Percentiles rank a stretch among this genome's conserved stretches.
These are phyloP conservation scores for Populus euphratica DNA, from an alignment of 345 rosid genomes.

Conservation along the genomic window DNA sequence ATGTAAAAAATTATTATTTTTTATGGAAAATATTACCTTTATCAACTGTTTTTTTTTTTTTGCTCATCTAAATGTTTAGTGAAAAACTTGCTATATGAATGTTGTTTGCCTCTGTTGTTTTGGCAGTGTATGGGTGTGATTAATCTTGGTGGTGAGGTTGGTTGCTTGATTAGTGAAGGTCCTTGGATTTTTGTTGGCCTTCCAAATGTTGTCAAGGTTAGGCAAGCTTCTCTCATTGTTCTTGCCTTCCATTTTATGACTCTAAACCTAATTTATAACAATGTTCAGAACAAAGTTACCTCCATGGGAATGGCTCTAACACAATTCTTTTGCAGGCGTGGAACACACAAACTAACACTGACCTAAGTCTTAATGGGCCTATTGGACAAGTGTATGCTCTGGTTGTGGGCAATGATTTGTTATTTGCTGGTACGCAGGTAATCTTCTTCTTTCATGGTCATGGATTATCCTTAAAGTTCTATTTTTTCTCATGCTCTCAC, in stretches of 20 bases:
- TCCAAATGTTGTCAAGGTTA: slow-evolving; percentile 83
- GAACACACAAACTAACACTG: slow-evolving; percentile 72
- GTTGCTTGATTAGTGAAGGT: slow-evolving; percentile 91
- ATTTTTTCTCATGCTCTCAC: not conserved
- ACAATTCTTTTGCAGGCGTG: slow-evolving; percentile 57
- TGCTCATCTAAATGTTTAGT: not conserved
- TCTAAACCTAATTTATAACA: not conserved
- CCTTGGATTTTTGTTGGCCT: slow-evolving; percentile 94
- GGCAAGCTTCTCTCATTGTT: slow-evolving; percentile 9
- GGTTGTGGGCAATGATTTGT: slow-evolving; percentile 78
- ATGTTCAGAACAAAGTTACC: not conserved
- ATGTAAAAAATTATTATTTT: too few species aligned
- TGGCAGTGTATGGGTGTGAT: slow-evolving; percentile 61
- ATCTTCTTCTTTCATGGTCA: not conserved
- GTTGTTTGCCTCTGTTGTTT: slow-evolving; percentile 4
- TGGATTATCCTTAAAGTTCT: not conserved
- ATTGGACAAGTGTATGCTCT: slow-evolving; percentile 88
- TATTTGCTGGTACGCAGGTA: slow-evolving; percentile 92
- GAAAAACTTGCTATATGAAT: not conserved
- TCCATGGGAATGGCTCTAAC: not conserved
- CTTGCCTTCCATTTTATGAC: not conserved
- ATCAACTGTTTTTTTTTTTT: too few species aligned
- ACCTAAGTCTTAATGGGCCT: slow-evolving; percentile 82
- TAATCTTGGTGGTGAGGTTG: slow-evolving; percentile 80
- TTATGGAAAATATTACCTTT: too few species aligned